Evolutionary conservation across 345 rosid species (phyloP).

Genomic region (Lenwebbia sp.): DNA sequence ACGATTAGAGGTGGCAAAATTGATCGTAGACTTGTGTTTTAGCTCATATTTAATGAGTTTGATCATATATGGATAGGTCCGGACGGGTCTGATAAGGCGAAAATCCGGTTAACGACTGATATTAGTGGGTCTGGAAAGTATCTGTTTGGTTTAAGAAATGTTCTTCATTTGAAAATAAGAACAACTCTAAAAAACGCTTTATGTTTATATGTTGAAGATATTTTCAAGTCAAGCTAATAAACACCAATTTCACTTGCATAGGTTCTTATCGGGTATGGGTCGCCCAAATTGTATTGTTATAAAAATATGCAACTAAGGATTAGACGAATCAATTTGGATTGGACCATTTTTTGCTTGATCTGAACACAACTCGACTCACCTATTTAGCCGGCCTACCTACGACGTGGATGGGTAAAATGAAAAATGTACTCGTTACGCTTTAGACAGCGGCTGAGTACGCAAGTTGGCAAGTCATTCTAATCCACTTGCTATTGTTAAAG

Average conservation of each 20-base stretch:
- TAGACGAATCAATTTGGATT: background rate
- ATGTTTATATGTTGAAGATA: background rate
- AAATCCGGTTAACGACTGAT: background rate
- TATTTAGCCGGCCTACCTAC: background rate
- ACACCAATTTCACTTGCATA: background rate
- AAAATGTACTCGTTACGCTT: background rate
- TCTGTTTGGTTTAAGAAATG: background rate
- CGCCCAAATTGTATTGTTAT: background rate
- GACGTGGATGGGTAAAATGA: background rate
- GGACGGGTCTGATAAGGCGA: background rate
- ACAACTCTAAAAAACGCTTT: background rate
- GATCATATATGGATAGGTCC: background rate
- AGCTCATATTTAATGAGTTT: background rate
- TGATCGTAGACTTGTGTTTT: background rate
- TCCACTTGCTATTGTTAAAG: background rate
- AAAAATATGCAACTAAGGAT: background rate
- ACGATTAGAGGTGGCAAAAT: background rate
- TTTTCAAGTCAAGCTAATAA: background rate
- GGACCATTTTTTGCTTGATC: background rate
- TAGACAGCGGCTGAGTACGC: background rate
- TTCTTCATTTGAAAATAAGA: background rate
- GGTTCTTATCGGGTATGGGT: accelerated
- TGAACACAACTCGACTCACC: background rate
- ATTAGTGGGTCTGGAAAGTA: background rate
- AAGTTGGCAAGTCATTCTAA: background rate